These are phyloP conservation scores for Irpex sp. DNA, from an alignment of 1,284 basidiomycete genomes.

Conservation along the genomic window DNA sequence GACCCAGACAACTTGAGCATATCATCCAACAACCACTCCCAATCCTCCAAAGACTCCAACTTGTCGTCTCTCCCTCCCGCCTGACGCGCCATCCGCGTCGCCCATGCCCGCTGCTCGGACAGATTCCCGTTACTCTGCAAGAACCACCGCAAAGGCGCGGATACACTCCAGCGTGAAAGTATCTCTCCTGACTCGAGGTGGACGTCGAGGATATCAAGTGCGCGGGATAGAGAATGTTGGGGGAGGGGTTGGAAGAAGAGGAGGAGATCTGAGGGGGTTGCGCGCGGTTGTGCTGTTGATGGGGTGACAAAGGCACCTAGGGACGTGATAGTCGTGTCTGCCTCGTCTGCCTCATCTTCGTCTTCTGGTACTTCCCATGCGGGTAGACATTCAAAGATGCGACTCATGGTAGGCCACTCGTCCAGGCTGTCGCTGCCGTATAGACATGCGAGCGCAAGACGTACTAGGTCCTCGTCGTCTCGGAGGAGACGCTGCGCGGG, in stretches of 20 bases:
- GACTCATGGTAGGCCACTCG: slow-evolving; percentile 82
- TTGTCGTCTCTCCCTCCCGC: slow-evolving; percentile 55
- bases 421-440: slow-evolving; percentile 75
- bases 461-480: slow-evolving; percentile 79
- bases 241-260: slow-evolving; percentile 82
- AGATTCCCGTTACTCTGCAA: slow-evolving; percentile 69
- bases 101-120: slow-evolving; percentile 77
- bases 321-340: slow-evolving; percentile 75
- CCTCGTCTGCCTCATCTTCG: slow-evolving; percentile 65
- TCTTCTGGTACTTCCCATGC: slow-evolving; percentile 74
- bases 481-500: slow-evolving; percentile 68
- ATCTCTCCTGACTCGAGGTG: slow-evolving; percentile 94
- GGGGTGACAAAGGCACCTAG: slow-evolving; percentile 79
- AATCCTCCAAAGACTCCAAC: slow-evolving; percentile 66
- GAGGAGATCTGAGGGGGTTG: slow-evolving; percentile 69
- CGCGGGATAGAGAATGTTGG: slow-evolving; percentile 68
- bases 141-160: slow-evolving; percentile 81
- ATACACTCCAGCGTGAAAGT: slow-evolving; percentile 80
- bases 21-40: slow-evolving; percentile 84
- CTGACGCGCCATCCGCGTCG: slow-evolving; percentile 80
- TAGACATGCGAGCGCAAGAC: slow-evolving; percentile 83
- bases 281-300: slow-evolving; percentile 54
- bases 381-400: slow-evolving; percentile 91
- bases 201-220: slow-evolving; percentile 87
- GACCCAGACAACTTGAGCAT: slow-evolving; percentile 79